Evolutionary conservation across 805 yeast species (phyloP).

Genomic region (Barnettozyma botsteinii): DNA sequence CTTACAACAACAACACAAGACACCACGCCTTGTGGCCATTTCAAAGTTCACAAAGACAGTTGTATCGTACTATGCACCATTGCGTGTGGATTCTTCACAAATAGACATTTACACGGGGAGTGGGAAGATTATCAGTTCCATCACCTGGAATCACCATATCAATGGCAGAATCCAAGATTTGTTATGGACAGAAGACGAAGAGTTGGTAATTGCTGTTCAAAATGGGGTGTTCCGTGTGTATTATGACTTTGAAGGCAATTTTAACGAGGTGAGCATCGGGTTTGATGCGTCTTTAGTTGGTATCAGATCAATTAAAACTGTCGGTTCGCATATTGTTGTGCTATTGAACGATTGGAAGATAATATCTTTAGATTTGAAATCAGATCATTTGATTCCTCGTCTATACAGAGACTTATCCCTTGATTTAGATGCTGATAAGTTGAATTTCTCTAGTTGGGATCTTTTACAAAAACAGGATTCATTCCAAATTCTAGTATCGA

Average conservation of each 20-base stretch:
- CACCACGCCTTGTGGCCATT: slow-evolving; percentile 4
- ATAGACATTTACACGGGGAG: slow-evolving; percentile 32
- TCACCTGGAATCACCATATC: slow-evolving; percentile 40
- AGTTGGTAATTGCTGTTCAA: slow-evolving; percentile 49
- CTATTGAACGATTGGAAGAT: slow-evolving; percentile 37
- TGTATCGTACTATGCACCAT: slow-evolving; percentile 5
- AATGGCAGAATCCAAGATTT: slow-evolving; percentile 49
- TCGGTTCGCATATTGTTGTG: slow-evolving; percentile 40
- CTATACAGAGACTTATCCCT: slow-evolving; percentile 17
- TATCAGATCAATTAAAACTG: slow-evolving; percentile 34
- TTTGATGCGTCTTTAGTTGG: slow-evolving; percentile 28
- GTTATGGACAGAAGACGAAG: slow-evolving; percentile 48
- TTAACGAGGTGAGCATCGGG: slow-evolving; percentile 36
- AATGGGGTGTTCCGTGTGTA: slow-evolving; percentile 52
- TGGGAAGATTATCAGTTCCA: slow-evolving; percentile 25
- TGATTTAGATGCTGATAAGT: slow-evolving; percentile 3
- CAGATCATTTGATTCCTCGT: slow-evolving; percentile 25
- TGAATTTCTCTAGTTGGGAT: slow-evolving; percentile 19
- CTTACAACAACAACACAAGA: slow-evolving; percentile 1
- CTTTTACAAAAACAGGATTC: slow-evolving; percentile 15
- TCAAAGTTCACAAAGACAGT: slow-evolving; percentile 11
- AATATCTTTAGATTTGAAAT: slow-evolving; percentile 32
- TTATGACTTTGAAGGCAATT: slow-evolving; percentile 61
- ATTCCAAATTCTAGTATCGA: slow-evolving; percentile 13
- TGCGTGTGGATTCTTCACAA: slow-evolving; percentile 3